Conservation (phyloP, 2,329 filamentous ascomycete species). For the Neonectria faginata region DNA sequence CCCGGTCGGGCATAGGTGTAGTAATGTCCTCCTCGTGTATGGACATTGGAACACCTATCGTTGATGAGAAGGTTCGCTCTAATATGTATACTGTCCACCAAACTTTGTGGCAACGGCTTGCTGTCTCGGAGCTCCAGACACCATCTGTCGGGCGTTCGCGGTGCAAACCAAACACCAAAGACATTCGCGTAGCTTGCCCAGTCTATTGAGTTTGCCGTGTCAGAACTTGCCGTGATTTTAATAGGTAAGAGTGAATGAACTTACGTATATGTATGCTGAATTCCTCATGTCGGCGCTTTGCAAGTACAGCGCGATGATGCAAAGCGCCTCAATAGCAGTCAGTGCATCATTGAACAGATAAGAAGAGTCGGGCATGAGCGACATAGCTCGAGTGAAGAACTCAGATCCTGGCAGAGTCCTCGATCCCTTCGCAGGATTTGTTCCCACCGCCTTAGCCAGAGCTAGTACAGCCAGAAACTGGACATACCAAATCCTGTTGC, state of each 20-base stretch:
- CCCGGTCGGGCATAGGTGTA: slow-evolving; percentile 19
- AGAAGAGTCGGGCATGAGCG: slow-evolving; percentile 27
- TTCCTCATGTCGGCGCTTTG: slow-evolving; percentile 29
- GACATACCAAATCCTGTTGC: slow-evolving; percentile 21
- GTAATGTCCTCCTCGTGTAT: slow-evolving; percentile 27
- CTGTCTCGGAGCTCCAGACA: slow-evolving; percentile 16
- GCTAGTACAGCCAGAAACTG: slow-evolving; percentile 21
- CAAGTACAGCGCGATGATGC: slow-evolving; percentile 20
- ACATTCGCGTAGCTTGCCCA: slow-evolving; percentile 25
- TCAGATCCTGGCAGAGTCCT: slow-evolving; percentile 15
- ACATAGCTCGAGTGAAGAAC: slow-evolving; percentile 23
- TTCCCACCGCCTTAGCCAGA: slow-evolving; percentile 19
- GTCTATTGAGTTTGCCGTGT: background rate
- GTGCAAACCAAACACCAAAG: slow-evolving; percentile 21
- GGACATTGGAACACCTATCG: slow-evolving; percentile 24
- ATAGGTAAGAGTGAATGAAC: background rate
- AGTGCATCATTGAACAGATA: slow-evolving; percentile 25
- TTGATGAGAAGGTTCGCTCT: slow-evolving; percentile 20
- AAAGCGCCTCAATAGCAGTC: slow-evolving; percentile 24
- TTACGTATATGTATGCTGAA: slow-evolving; percentile 24
- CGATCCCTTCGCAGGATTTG: slow-evolving; percentile 19
- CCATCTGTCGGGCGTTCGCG: slow-evolving; percentile 25
- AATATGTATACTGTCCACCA: slow-evolving; percentile 28
- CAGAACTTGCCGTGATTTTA: too few relatives aligned
- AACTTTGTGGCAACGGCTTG: slow-evolving; percentile 21